Evolutionary conservation across 2,329 filamentous ascomycete genomes (phyloP), one percentile per base, ranked within the genome.

Genomic region (Penicillium sumatraense): DNA sequence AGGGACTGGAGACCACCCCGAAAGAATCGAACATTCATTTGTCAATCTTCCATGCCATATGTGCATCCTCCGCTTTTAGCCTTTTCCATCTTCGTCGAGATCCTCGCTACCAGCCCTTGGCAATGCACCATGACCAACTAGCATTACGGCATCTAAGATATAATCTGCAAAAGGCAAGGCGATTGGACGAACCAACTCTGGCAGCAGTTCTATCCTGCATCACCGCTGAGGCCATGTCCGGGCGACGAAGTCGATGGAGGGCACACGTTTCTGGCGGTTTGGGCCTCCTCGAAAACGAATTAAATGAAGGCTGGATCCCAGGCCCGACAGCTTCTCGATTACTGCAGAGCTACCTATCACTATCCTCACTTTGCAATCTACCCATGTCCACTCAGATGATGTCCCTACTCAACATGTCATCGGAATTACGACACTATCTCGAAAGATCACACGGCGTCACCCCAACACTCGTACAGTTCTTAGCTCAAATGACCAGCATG

Each of bases 41-140:
- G n/a, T 66, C 68, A 1, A 65, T 70, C 7, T 69, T 70, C 46
- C 68, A 70, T 27, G 68, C 66, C 8, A 58, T 70, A 8, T 70
- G 62, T 49, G 49, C 62, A 35, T 64, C 61, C 14, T 61, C 62
- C 16, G 62, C 64, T 36, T 64, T 62, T 21, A 69, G 58, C 42
- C 60, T 69, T 5, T 63, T 56, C 23, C 66, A 68, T 21, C 61
- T 70, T 14, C 61, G 65, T 21, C 56, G 62, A 2, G 61, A 70
- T 48, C 13, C 48, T 5, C 57, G 52, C 24, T 63, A 63, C 41
- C 64, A 69, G 14, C 68, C 68, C 2, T 47, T 68, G 6, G 68
- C 68, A 3, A 61, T 65, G 53, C 59, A 62, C 24, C 68, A 70
- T 48, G 68, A 70, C 36, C 65, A 70, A 16, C 60, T 65, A 10